Evolutionary conservation across 495 filamentous ascomycete species (phyloP).

Genomic region (Barbatosphaeria neglecta): DNA sequence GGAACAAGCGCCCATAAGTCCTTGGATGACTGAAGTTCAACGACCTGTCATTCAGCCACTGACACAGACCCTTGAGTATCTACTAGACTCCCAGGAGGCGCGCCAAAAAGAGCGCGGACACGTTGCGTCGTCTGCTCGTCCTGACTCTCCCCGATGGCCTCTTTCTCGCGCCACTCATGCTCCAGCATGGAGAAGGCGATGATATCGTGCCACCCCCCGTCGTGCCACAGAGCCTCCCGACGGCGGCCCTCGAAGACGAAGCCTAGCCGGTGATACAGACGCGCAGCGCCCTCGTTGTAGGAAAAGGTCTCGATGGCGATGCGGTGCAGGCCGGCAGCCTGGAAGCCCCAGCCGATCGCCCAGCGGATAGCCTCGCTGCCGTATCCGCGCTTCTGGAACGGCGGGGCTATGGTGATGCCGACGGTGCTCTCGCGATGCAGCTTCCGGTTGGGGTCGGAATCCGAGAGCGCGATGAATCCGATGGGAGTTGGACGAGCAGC

Average conservation of each 20-base stretch:
- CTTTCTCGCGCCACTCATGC: constrained; percentile 29
- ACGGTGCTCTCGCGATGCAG: constrained; percentile 34
- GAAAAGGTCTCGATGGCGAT: constrained; percentile 27
- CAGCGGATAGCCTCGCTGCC: constrained; percentile 41
- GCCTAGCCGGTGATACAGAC: constrained; percentile 34
- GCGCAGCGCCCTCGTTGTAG: constrained; percentile 31
- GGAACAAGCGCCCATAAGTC: no score
- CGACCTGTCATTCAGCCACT: no score
- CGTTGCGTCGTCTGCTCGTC: no score
- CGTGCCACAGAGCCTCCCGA: constrained; percentile 30
- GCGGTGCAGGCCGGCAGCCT: constrained; percentile 32
- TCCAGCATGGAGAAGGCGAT: constrained; percentile 33
- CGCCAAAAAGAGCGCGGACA: no score
- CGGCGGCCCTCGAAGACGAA: constrained; percentile 36
- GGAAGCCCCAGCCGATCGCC: constrained; percentile 38
- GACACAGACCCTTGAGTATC: no score
- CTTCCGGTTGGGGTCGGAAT: constrained; percentile 5
- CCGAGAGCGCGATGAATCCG: constrained; percentile 15
- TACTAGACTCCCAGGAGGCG: no score
- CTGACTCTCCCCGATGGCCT: neutral
- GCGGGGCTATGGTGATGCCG: constrained; percentile 24
- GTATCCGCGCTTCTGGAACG: constrained; percentile 37
- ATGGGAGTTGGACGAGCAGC: constrained; percentile 4
- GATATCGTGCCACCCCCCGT: constrained; percentile 33
- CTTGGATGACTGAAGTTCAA: no score